Conservation (phyloP, 2,329 filamentous ascomycete genomes). For the Cordyceps cicadae region DNA sequence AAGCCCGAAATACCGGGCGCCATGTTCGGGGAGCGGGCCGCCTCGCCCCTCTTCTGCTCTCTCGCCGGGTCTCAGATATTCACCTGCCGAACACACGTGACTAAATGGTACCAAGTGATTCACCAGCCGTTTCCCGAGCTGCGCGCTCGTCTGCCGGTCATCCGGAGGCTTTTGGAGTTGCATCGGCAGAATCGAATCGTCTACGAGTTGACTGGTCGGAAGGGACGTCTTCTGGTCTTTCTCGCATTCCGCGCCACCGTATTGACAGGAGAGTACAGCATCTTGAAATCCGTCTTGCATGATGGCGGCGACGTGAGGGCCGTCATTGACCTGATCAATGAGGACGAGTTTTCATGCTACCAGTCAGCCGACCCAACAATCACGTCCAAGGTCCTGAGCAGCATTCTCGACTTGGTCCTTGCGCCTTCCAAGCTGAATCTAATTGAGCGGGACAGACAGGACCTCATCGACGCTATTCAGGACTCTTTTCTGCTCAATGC, state of each 20-base stretch:
- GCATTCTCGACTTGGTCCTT: conserved; percentile 8
- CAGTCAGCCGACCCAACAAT: background rate
- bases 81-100: background rate
- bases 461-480: background rate
- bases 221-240: conserved; percentile 12
- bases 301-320: conserved; percentile 15
- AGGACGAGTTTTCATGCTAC: conserved; percentile 1
- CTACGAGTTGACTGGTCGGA: background rate
- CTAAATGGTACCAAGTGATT: conserved; percentile 17
- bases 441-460: background rate
- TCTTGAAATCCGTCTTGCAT: conserved; percentile 18
- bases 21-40: conserved; percentile 12
- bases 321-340: conserved; percentile 13
- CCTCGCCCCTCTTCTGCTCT: conserved; percentile 28
- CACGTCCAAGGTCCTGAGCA: background rate
- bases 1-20: conserved; percentile 15
- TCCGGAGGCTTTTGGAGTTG: conserved; percentile 18
- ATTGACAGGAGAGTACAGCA: conserved; percentile 16
- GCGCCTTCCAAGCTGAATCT: conserved; percentile 4
- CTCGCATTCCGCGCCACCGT: conserved; percentile 22
- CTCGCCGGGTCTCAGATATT: conserved; percentile 24
- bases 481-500: background rate
- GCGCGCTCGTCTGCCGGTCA: background rate
- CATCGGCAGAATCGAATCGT: background rate
- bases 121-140: background rate